These are phyloP conservation scores for Themeda triandra DNA, from an alignment of 176 grass and related monocot genomes.

Conservation along the genomic window DNA sequence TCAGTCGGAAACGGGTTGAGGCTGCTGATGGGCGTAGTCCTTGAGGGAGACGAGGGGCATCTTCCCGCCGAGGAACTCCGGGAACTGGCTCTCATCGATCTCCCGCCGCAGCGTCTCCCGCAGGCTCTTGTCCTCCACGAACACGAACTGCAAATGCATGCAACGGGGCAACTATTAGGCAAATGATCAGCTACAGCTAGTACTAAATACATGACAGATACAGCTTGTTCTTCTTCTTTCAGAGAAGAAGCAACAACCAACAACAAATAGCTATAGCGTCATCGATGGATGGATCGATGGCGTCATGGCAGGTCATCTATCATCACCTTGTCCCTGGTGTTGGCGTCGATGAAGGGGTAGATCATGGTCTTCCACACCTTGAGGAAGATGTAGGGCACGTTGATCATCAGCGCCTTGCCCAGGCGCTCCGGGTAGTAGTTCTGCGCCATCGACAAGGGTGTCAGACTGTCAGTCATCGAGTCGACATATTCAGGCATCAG, in stretches of 20 bases:
- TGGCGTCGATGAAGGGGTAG: slow-evolving; percentile 14
- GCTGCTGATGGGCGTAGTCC: background rate
- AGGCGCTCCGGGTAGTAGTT: slow-evolving; percentile 18
- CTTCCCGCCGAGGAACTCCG: slow-evolving; percentile 40
- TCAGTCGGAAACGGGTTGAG: background rate
- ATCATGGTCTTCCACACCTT: slow-evolving; percentile 15
- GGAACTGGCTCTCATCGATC: slow-evolving; percentile 74
- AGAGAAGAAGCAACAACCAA: background rate
- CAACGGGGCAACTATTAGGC: too few relatives aligned
- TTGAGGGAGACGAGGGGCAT: background rate
- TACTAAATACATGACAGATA: background rate
- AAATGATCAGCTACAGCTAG: too few relatives aligned
- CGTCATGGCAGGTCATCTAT: too few relatives aligned
- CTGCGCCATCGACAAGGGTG: background rate
- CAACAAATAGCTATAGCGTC: too few relatives aligned
- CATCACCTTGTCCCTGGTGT: background rate
- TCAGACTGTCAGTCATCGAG: too few relatives aligned
- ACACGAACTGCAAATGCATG: slow-evolving; percentile 59
- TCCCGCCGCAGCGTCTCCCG: slow-evolving; percentile 53
- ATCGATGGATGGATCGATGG: too few relatives aligned
- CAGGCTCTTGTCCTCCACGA: slow-evolving; percentile 64
- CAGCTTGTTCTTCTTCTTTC: background rate
- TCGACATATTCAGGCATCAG: too few relatives aligned
- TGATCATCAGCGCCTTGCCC: slow-evolving; percentile 8
- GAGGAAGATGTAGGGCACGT: slow-evolving; percentile 3